These are phyloP conservation scores for Saururus chinensis DNA, from an alignment of 164 flowering plant genomes.

Conservation along the genomic window DNA sequence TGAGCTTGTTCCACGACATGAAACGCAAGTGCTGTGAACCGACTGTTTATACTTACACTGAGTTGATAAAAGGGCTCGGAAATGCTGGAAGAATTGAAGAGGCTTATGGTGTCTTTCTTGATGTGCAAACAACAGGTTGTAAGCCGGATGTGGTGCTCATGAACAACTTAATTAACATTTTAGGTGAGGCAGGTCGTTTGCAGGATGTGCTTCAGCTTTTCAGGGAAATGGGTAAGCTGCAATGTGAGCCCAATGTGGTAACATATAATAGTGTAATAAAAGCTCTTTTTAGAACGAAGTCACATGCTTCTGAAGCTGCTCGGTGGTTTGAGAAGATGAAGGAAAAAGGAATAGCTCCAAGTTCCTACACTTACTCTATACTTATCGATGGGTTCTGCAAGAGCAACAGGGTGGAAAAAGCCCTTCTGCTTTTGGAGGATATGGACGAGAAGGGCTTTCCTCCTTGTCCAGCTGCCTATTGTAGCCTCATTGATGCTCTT, in stretches of 20 bases:
- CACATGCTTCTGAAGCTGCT: conserved; percentile 49
- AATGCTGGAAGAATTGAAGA: conserved; percentile 71
- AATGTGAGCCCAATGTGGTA: conserved; percentile 67
- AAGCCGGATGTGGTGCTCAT: conserved; percentile 80
- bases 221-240: conserved; percentile 46
- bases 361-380: conserved; percentile 79
- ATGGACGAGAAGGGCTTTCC: conserved; percentile 98
- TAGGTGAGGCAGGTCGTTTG: conserved; percentile 60
- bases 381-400: conserved; percentile 93
- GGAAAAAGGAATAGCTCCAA: conserved; percentile 51
- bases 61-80: conserved; percentile 81
- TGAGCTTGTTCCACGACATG: conserved; percentile 61
- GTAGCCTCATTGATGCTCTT: conserved; percentile 78
- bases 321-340: conserved; percentile 84
- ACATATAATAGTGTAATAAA: conserved; percentile 79
- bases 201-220: conserved; percentile 62
- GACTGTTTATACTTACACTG: conserved; percentile 86
- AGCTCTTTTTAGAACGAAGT: conserved; percentile 50
- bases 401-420: conserved; percentile 78
- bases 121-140: conserved; percentile 50
- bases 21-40: conserved; percentile 40
- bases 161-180: conserved; percentile 65
- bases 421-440: conserved; percentile 78
- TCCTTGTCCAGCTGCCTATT: conserved; percentile 92
- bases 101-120: conserved; percentile 47